Evolutionary conservation across 176 grass and related monocot species (phyloP), one percentile per base, ranked within the genome.

Genomic region (Rhynchospora pubera): DNA sequence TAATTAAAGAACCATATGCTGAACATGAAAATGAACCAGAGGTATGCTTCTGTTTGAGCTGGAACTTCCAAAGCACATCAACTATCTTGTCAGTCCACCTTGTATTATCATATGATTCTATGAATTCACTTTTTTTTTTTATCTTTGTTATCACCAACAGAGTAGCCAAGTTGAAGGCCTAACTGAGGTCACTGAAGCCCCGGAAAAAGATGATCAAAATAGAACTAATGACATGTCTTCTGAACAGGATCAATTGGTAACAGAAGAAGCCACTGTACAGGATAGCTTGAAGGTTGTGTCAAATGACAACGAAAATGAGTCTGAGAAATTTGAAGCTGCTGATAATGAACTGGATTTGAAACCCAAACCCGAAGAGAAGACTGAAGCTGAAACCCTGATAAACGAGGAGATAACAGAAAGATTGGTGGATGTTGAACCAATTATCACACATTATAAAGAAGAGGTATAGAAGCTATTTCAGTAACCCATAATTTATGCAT

Each of bases 401-500:
- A 71, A 21, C 21, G 67, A 71, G 5, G 22, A 75, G 47, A 28
- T 55, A 5, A 24, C 69, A 23, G n/a, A 73, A 50, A 73, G 4
- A 73, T 4, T 73, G 21, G 71, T 53, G 13, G 48, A 53, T 11
- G 47, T 76, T 55, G 72, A 76, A 76, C 23, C 22, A 30, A 30
- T 12, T 23, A 55, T 48, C 48, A 76, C 72, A 30, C 72, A 76
- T 28, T 5, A 14, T 23, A 52, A 55, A 53, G 71, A 76, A 76
- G 72, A 55, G 72, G 72, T 76, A 55, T 76, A 51, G 21, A 76
- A 32, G 48, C 58, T 30, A 55, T 76, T 76, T 75, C 23, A 45
- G 12, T 70, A 46, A 2, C 66, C 21, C 66, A 12, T 30, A 55
- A 30, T 53, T 76, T 13, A 28, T 55, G 13, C 22, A 30, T 55